Conservation (phyloP, 805 yeast genomes). For the Jamesozyma gamospora region DNA sequence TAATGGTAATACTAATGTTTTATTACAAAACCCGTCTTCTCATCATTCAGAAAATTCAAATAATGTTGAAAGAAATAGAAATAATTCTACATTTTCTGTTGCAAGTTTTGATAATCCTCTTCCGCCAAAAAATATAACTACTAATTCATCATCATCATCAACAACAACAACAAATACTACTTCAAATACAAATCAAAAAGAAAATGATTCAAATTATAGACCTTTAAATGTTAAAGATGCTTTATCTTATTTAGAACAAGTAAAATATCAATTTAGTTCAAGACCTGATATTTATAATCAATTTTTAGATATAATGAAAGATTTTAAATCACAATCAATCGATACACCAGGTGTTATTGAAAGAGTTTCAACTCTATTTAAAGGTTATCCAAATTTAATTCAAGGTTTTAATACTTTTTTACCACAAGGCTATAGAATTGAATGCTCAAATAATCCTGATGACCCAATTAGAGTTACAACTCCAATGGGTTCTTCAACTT, state of each 20-base stretch:
- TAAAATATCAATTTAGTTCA: conserved; percentile 79
- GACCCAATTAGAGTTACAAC: conserved; percentile 94
- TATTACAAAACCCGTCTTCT: neutral
- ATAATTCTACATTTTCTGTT: conserved; percentile 17
- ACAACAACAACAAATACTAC: conserved; percentile 13
- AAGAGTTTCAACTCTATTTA: conserved; percentile 79
- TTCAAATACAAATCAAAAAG: conserved; percentile 5
- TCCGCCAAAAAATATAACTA: conserved; percentile 12
- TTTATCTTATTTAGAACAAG: conserved; percentile 87
- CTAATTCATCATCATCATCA: conserved; percentile 2
- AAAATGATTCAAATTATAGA: conserved; percentile 36
- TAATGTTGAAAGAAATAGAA: conserved; percentile 3
- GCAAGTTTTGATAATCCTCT: conserved; percentile 27
- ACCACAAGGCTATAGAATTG: conserved; percentile 93
- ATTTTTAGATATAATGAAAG: conserved; percentile 96
- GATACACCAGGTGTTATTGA: conserved; percentile 99
- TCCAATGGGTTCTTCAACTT: conserved; percentile 63
- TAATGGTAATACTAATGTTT: neutral
- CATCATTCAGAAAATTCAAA: neutral
- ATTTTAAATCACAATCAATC: conserved; percentile 88
- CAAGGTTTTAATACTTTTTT: conserved; percentile 96
- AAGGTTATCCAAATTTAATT: conserved; percentile 87
- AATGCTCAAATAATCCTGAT: conserved; percentile 78
- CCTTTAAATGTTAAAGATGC: conserved; percentile 96
- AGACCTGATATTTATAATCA: conserved; percentile 95